A percentile compares a stretch with the other conserved stretches of the same genome.
Evolutionary conservation across 371 early-diverging fungal genomes (phyloP).

Genomic region (Syncephalastrum sp.): DNA sequence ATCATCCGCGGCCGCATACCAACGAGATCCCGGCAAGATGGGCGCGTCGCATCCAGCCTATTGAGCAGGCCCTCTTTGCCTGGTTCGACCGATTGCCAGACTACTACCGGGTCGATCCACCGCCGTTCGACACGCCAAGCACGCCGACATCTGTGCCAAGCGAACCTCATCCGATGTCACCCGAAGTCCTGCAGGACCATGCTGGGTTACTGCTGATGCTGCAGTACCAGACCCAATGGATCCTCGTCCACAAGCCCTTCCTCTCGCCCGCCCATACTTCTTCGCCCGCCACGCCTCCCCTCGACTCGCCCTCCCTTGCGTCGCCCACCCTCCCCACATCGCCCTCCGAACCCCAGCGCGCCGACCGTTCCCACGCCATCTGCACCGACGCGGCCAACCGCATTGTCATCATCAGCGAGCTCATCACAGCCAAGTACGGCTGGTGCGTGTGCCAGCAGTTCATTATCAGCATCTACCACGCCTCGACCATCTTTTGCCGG

Average conservation of each 20-base stretch:
- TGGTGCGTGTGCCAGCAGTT: slow-evolving; percentile 52
- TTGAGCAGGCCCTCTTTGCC: slow-evolving; percentile 34
- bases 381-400: slow-evolving; percentile 49
- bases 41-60: slow-evolving; percentile 26
- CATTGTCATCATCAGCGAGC: slow-evolving; percentile 35
- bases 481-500: slow-evolving; percentile 44
- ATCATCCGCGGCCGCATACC: neutral
- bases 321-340: slow-evolving; percentile 10
- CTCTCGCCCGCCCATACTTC: slow-evolving; percentile 19
- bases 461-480: slow-evolving; percentile 41
- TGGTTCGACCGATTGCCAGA: slow-evolving; percentile 42
- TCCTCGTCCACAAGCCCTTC: slow-evolving; percentile 39
- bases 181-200: slow-evolving; percentile 24
- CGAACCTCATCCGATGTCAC: slow-evolving; percentile 21
- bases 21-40: slow-evolving; percentile 29
- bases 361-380: slow-evolving; percentile 34
- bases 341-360: slow-evolving; percentile 12
- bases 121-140: slow-evolving; percentile 8
- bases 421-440: slow-evolving; percentile 31
- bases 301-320: slow-evolving; percentile 9
- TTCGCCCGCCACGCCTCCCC: slow-evolving; percentile 18
- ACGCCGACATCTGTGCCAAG: neutral
- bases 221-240: slow-evolving; percentile 48
- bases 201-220: slow-evolving; percentile 39
- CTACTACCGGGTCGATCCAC: slow-evolving; percentile 34